phyloP scores from a whole-genome alignment of 805 yeast genomes.

The Debaryomyces tyrocola region DNA sequence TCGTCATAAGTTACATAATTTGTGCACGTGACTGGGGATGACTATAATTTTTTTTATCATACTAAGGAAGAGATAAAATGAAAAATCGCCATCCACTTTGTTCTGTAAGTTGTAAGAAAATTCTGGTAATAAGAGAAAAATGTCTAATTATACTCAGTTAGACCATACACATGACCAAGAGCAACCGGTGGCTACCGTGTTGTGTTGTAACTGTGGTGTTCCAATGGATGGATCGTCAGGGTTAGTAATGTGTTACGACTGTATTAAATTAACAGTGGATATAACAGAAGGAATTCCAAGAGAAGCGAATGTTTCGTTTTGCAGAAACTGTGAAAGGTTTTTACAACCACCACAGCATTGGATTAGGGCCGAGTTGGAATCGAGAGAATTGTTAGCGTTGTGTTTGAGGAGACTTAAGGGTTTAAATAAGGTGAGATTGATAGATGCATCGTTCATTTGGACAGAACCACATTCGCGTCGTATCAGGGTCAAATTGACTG shows the following conservation, averaged over 20 bases:
- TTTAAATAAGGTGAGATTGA: slow-evolving; percentile 76
- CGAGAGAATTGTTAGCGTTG: slow-evolving; percentile 87
- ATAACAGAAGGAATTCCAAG: slow-evolving; percentile 90
- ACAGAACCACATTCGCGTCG: slow-evolving; percentile 99
- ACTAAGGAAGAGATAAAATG: background rate
- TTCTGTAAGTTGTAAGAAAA: background rate
- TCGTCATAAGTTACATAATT: background rate
- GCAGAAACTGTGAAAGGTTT: slow-evolving; percentile 96
- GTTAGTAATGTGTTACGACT: slow-evolving; percentile 94
- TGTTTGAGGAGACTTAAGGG: slow-evolving; percentile 89
- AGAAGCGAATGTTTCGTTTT: slow-evolving; percentile 89
- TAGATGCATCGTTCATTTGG: slow-evolving; percentile 96
- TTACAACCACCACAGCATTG: slow-evolving; percentile 94
- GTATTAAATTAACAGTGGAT: slow-evolving; percentile 90
- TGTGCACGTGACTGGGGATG: background rate
- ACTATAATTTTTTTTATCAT: background rate
- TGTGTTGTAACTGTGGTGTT: slow-evolving; percentile 97
- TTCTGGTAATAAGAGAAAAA: slow-evolving; percentile 9
- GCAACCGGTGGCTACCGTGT: slow-evolving; percentile 68
- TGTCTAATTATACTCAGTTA: slow-evolving; percentile 52
- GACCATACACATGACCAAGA: slow-evolving; percentile 29
- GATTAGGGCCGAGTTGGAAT: slow-evolving; percentile 87
- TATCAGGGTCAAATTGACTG: slow-evolving; percentile 84
- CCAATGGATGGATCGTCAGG: slow-evolving; percentile 97
- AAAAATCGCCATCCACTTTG: background rate